Percentiles rank a stretch among this genome's conserved stretches.
phyloP scores from a whole-genome alignment of 176 grass and related monocot genomes.

The Cenchrus purpureus region DNA sequence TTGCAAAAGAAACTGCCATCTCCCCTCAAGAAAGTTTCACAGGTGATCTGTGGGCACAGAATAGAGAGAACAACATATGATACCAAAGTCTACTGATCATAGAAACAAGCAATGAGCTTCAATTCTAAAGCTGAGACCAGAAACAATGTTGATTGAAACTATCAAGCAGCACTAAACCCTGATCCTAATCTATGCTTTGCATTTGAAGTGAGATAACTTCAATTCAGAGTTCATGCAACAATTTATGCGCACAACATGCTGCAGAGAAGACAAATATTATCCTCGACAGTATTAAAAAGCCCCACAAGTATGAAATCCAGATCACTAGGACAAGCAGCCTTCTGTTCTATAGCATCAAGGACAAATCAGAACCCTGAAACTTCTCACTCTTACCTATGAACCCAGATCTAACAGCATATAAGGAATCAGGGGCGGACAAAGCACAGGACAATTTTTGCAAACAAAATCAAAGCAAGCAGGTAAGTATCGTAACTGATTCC shows the following conservation, averaged over 20 bases:
- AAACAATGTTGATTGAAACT: too few relatives aligned
- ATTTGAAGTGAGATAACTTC: background rate
- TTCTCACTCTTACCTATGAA: background rate
- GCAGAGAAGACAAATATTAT: background rate
- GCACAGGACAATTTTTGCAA: too few relatives aligned
- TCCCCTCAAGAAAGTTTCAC: slow-evolving; percentile 30
- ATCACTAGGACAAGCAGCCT: background rate
- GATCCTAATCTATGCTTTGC: background rate
- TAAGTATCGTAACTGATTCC: too few relatives aligned
- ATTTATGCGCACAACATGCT: background rate
- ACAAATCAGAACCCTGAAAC: too few relatives aligned
- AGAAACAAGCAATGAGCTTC: too few relatives aligned
- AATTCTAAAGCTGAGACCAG: background rate
- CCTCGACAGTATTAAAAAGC: too few relatives aligned
- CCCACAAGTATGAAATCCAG: background rate
- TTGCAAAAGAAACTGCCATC: slow-evolving; percentile 77
- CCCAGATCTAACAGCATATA: slow-evolving; percentile 4
- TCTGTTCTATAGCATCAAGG: too few relatives aligned
- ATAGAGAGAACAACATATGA: slow-evolving; percentile 21
- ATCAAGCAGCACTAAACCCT: background rate
- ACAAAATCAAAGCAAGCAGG: too few relatives aligned
- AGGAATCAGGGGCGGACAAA: background rate
- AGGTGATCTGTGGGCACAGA: background rate
- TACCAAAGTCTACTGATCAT: background rate
- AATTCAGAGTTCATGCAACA: background rate